Conservation (phyloP, 2,329 filamentous ascomycete species). For the Ramularia collo-cygni region DNA sequence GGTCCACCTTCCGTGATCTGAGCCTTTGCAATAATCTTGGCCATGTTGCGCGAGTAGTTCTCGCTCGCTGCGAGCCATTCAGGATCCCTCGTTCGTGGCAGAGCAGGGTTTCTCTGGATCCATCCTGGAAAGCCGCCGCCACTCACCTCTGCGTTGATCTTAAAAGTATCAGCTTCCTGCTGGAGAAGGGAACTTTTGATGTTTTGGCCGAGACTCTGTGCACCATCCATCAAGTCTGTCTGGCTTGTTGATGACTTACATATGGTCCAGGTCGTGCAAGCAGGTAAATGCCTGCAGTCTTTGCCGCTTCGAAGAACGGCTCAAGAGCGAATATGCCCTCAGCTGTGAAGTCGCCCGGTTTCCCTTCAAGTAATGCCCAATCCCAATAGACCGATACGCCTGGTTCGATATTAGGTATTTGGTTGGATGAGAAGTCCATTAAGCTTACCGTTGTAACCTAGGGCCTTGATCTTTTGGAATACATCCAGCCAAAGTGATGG, state of each 20-base stretch:
- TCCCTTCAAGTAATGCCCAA: conserved; percentile 72
- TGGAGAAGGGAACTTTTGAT: no score
- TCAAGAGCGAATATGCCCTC: conserved; percentile 67
- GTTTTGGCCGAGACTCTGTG: no score
- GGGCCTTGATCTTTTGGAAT: conserved; percentile 74
- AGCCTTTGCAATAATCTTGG: conserved; percentile 60
- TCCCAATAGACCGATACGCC: conserved; percentile 72
- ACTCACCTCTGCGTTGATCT: conserved; percentile 67
- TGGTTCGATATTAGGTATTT: no score
- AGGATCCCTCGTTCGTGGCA: conserved; percentile 55
- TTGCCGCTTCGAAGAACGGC: conserved; percentile 70
- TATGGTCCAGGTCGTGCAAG: conserved; percentile 46
- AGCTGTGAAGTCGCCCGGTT: conserved; percentile 60
- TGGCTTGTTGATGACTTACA: no score
- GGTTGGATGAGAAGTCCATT: no score
- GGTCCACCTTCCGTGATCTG: conserved; percentile 81
- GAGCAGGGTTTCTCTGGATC: conserved; percentile 62
- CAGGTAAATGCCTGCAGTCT: conserved; percentile 67
- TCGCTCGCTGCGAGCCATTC: conserved; percentile 61
- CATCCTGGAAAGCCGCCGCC: conserved; percentile 78
- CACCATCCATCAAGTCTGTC: no score
- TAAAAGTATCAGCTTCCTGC: no score
- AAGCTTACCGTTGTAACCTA: conserved; percentile 58
- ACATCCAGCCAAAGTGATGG: conserved; percentile 61
- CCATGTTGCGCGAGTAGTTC: conserved; percentile 57